phyloP scores from a whole-genome alignment of 345 rosid genomes.

The Nasturtium officinale region DNA sequence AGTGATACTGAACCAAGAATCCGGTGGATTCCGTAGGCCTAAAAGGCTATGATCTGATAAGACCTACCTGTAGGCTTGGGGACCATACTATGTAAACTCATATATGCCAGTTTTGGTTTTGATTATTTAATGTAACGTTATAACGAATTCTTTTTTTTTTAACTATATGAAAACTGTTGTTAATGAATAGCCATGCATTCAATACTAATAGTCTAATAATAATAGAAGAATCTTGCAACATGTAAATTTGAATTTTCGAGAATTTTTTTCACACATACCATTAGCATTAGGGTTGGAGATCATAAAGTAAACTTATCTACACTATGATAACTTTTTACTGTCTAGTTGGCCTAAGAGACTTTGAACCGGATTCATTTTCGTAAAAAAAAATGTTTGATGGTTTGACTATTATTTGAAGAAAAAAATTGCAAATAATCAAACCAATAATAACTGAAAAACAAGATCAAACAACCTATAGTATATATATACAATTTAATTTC shows the following conservation, averaged over 20 bases:
- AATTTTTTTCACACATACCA: no score
- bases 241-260: neutral
- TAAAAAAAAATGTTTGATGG: no score
- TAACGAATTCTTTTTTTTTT: neutral
- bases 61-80: slow-evolving; percentile 27
- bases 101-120: slow-evolving; percentile 26
- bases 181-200: neutral
- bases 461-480: neutral
- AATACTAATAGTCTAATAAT: neutral
- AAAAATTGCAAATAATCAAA: neutral
- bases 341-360: no score
- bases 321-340: no score
- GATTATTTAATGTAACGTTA: neutral
- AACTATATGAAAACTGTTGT: slow-evolving; percentile 2
- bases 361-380: neutral
- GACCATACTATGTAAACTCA: slow-evolving; percentile 30
- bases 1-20: slow-evolving; percentile 25
- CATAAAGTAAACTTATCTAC: no score
- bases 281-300: no score
- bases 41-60: slow-evolving; percentile 29
- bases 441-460: no score
- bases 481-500: no score
- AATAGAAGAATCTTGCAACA: neutral
- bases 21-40: slow-evolving; percentile 37
- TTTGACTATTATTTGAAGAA: no score